phyloP scores from a whole-genome alignment of 495 filamentous ascomycete genomes.

The Lophium mytilinum region DNA sequence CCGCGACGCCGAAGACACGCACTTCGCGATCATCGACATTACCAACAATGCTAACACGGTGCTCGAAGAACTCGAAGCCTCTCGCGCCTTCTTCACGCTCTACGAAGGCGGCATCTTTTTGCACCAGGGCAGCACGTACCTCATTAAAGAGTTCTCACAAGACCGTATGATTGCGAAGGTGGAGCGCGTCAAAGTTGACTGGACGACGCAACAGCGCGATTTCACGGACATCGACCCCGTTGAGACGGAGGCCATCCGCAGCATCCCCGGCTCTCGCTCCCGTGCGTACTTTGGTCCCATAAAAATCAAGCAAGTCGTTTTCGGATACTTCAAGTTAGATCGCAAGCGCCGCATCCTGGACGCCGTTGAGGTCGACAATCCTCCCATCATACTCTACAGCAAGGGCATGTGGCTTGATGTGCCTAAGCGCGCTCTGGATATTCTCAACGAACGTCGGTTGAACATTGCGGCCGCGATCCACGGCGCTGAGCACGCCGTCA shows the following conservation, averaged over 20 bases:
- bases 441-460: conserved; percentile 60
- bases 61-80: conserved; percentile 92
- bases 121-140: conserved; percentile 85
- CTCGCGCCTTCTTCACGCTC: conserved; percentile 87
- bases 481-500: conserved; percentile 83
- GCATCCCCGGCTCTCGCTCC: conserved; percentile 47
- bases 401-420: conserved; percentile 98
- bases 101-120: conserved; percentile 98
- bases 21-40: conserved; percentile 89
- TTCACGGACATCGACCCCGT: conserved; percentile 92
- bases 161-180: conserved; percentile 69
- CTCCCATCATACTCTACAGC: conserved; percentile 70
- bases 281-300: conserved; percentile 80
- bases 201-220: conserved; percentile 88
- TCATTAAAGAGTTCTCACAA: conserved; percentile 81
- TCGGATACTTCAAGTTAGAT: conserved; percentile 95
- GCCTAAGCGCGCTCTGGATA: conserved; percentile 66
- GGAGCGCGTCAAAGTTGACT: conserved; percentile 80
- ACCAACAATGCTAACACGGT: conserved; percentile 75
- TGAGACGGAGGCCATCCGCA: conserved; percentile 75
- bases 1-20: conserved; percentile 82
- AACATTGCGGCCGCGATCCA: conserved; percentile 89
- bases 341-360: conserved; percentile 76
- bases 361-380: conserved; percentile 86
- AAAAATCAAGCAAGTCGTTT: conserved; percentile 74